Conservation (phyloP, 495 filamentous ascomycete genomes). For the Xylaria curta region DNA sequence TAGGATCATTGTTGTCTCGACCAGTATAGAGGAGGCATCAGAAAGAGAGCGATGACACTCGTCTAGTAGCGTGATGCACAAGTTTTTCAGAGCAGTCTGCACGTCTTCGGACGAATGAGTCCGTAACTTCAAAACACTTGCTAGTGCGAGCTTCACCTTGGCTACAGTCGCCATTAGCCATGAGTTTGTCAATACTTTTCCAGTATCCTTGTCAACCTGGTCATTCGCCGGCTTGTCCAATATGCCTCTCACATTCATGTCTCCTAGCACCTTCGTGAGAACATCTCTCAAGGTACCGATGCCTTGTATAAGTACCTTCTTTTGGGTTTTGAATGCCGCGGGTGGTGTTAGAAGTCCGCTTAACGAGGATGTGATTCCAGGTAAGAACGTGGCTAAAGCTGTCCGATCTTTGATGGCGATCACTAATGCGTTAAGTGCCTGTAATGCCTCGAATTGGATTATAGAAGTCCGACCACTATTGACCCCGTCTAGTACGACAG, state of each 20-base stretch:
- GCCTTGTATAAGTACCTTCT: conserved; percentile 65
- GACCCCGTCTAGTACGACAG: conserved; percentile 76
- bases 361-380: conserved; percentile 84
- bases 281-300: conserved; percentile 66
- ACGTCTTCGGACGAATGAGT: conserved; percentile 76
- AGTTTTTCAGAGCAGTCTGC: conserved; percentile 65
- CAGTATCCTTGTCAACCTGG: conserved; percentile 13
- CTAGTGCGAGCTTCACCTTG: conserved; percentile 85
- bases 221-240: conserved; percentile 40
- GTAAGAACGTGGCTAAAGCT: conserved; percentile 81
- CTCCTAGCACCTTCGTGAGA: conserved; percentile 69
- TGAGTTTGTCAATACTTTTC: conserved; percentile 55
- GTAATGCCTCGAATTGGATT: conserved; percentile 70
- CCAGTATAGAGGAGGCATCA: conserved; percentile 71
- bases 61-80: conserved; percentile 78
- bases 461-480: conserved; percentile 63
- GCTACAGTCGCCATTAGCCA: conserved; percentile 84
- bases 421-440: conserved; percentile 68
- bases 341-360: conserved; percentile 75
- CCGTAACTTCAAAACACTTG: conserved; percentile 78
- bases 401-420: conserved; percentile 69
- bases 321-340: conserved; percentile 67
- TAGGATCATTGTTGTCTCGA: conserved; percentile 82
- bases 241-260: conserved; percentile 58
- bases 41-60: conserved; percentile 76